These are phyloP conservation scores for Fusarium sp. DNA, from an alignment of 2,329 filamentous ascomycete genomes.

Conservation along the genomic window DNA sequence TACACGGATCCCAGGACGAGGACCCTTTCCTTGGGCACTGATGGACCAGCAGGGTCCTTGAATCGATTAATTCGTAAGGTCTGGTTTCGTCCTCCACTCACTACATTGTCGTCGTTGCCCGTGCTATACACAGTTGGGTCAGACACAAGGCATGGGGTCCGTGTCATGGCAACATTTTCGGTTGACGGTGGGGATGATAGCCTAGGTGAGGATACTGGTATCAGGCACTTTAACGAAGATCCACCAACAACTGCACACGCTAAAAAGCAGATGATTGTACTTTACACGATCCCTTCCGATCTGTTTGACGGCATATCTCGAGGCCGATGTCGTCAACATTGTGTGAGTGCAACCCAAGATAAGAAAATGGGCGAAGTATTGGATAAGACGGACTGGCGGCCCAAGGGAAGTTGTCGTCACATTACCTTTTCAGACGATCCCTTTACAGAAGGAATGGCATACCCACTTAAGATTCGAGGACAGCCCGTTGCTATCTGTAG, in stretches of 20 bases:
- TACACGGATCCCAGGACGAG: conserved; percentile 73
- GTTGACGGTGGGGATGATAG: conserved; percentile 32
- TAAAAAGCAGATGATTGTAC: conserved; percentile 62
- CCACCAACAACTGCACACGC: conserved; percentile 17
- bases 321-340: conserved; percentile 20
- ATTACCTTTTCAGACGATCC: conserved; percentile 40
- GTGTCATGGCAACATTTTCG: conserved; percentile 71
- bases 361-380: conserved; percentile 18
- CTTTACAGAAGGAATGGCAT: conserved; percentile 33
- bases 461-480: conserved; percentile 53
- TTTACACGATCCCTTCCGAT: conserved; percentile 74
- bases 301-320: conserved; percentile 59
- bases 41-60: conserved; percentile 67
- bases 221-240: conserved; percentile 10
- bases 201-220: conserved; percentile 10
- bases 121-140: conserved; percentile 69
- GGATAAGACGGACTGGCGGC: conserved; percentile 39
- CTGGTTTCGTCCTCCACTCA: conserved; percentile 60
- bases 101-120: conserved; percentile 56
- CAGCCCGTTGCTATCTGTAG: conserved; percentile 52
- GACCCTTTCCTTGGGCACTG: conserved; percentile 72
- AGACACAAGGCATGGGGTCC: conserved; percentile 70
- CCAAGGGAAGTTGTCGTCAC: conserved; percentile 40
- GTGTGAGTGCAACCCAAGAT: conserved; percentile 6
- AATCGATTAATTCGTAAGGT: conserved; percentile 71